A percentile compares a stretch with the other conserved stretches of the same genome.
These are phyloP conservation scores for Citrus hindsii DNA, from an alignment of 345 rosid genomes.

Conservation along the genomic window DNA sequence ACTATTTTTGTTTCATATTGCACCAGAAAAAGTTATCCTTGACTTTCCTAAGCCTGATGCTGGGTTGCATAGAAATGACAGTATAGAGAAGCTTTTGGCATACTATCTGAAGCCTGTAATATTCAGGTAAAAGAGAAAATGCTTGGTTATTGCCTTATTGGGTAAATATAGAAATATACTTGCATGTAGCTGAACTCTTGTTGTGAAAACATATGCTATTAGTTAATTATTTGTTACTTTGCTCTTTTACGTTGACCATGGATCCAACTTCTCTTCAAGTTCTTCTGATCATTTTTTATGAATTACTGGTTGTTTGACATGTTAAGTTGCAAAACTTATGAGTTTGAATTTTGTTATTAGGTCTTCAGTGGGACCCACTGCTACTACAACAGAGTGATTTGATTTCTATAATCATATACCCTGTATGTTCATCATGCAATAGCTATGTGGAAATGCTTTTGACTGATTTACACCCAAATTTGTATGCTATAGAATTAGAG, in stretches of 20 bases:
- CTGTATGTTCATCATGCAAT: not conserved
- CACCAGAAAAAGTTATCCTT: not conserved
- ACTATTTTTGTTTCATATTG: not conserved
- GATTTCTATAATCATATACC: not conserved
- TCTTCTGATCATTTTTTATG: not conserved
- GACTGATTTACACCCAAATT: not conserved
- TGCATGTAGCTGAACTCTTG: not conserved
- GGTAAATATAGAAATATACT: not conserved
- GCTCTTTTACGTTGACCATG: not conserved
- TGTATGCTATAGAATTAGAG: not conserved
- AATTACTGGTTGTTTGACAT: not conserved
- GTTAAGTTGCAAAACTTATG: not conserved
- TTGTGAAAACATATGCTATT: not conserved
- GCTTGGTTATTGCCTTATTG: not conserved
- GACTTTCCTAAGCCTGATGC: not conserved
- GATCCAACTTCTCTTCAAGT: no score
- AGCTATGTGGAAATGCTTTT: not conserved
- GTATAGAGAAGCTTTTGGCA: not conserved
- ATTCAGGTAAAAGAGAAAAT: slow-evolving; percentile 9
- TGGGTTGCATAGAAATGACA: not conserved
- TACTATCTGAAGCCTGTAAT: not conserved
- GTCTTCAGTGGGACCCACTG: not conserved
- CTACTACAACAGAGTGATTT: not conserved
- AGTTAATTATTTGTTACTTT: not conserved
- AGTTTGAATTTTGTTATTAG: not conserved